These are phyloP conservation scores for Penicillium macrosclerotiorum DNA, from an alignment of 495 filamentous ascomycete genomes.

Conservation along the genomic window DNA sequence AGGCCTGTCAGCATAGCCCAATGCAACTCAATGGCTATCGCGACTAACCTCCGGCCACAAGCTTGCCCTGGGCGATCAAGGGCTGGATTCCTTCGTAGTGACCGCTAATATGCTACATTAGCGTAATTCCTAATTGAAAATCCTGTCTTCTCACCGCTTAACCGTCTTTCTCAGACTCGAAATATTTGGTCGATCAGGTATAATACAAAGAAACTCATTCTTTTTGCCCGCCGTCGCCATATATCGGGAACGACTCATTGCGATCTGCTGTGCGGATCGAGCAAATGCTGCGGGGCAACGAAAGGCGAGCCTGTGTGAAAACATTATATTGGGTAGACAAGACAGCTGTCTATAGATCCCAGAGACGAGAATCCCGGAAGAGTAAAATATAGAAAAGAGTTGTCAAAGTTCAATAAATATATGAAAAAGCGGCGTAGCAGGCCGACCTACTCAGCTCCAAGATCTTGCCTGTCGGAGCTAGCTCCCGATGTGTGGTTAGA, in stretches of 20 bases:
- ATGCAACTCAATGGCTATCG: not conserved
- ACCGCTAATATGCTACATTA: slow-evolving; percentile 4
- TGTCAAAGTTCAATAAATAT: no score
- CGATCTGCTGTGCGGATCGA: not conserved
- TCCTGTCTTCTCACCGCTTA: slow-evolving; percentile 4
- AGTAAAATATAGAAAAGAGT: no score
- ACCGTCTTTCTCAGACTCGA: slow-evolving; percentile 12
- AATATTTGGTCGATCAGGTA: slow-evolving; percentile 20
- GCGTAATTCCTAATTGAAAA: not conserved
- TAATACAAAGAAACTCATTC: slow-evolving; percentile 23
- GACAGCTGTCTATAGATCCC: no score
- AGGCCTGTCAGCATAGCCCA: not conserved
- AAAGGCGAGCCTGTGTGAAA: not conserved
- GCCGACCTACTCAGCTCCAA: no score
- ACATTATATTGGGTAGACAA: no score
- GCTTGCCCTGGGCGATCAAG: slow-evolving; percentile 16
- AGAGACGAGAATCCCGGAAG: no score
- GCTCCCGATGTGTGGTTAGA: no score
- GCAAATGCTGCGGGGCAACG: not conserved
- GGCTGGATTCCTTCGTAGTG: slow-evolving; percentile 21
- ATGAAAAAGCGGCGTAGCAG: no score
- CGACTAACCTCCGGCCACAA: slow-evolving; percentile 25
- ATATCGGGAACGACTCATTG: not conserved
- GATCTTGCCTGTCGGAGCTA: no score
- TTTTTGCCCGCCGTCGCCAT: slow-evolving; percentile 2